Evolutionary conservation across 352 stramenopile species (phyloP).

Genomic region (Phytophthora sp.): DNA sequence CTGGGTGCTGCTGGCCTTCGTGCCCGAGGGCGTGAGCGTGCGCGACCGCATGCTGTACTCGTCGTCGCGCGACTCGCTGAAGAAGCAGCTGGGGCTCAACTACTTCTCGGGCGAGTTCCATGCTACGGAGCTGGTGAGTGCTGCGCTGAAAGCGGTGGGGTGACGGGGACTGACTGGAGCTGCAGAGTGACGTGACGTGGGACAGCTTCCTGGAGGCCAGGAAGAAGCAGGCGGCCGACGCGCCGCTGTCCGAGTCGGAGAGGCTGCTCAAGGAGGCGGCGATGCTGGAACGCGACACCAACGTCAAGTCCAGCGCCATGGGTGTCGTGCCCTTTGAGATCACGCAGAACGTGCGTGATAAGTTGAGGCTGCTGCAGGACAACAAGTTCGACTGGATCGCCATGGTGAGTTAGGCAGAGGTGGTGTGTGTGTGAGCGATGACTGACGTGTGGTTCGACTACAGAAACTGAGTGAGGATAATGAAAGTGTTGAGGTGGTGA

Average conservation of each 20-base stretch:
- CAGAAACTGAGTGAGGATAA: conserved; percentile 82
- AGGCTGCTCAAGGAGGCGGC: conserved; percentile 81
- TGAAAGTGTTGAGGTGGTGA: conserved; percentile 79
- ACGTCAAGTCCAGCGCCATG: conserved; percentile 90
- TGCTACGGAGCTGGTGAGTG: conserved; percentile 71
- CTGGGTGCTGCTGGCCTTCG: conserved; percentile 84
- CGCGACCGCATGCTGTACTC: conserved; percentile 94
- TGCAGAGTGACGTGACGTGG: conserved; percentile 79
- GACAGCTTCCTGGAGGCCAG: conserved; percentile 75
- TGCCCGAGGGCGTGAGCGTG: conserved; percentile 77
- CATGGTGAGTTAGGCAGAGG: conserved; percentile 50
- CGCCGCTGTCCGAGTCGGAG: conserved; percentile 87
- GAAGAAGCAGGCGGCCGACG: conserved; percentile 74
- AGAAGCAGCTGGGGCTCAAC: conserved; percentile 90
- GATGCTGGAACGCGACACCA: conserved; percentile 82
- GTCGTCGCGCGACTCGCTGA: conserved; percentile 89
- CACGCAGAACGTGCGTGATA: conserved; percentile 81
- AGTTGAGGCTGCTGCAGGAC: conserved; percentile 78
- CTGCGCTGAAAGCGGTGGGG: neutral
- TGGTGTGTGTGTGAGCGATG: neutral
- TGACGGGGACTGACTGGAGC: no score
- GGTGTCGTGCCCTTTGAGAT: conserved; percentile 88
- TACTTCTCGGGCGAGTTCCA: conserved; percentile 93
- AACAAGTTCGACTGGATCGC: conserved; percentile 90
- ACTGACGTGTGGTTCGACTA: neutral